phyloP scores from a whole-genome alignment of 768 basidiomycete genomes.

The Piloderma croceum region DNA sequence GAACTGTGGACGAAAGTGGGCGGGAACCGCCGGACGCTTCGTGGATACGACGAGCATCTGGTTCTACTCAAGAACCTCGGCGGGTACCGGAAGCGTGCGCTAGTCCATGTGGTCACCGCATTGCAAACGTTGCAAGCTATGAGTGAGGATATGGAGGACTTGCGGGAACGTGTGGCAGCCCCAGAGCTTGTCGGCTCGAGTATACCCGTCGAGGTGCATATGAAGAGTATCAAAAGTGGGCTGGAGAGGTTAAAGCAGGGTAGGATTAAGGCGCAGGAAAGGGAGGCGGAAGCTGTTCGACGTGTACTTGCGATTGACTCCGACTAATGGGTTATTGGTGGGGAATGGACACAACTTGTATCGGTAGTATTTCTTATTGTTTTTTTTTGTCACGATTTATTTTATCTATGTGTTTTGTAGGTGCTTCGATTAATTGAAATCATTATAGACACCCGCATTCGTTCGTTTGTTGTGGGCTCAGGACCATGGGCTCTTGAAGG shows the following conservation, averaged over 20 bases:
- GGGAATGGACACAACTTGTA: not conserved
- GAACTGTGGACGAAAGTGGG: slow-evolving; percentile 69
- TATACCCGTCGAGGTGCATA: slow-evolving; percentile 68
- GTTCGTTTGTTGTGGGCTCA: too few species aligned
- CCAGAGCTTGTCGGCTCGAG: slow-evolving; percentile 57
- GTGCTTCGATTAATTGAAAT: too few species aligned
- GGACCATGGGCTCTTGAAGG: too few species aligned
- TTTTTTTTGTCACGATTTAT: not conserved
- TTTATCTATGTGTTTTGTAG: not conserved
- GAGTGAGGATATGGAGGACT: slow-evolving; percentile 71
- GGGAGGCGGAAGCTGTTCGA: slow-evolving; percentile 34
- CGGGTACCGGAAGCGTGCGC: slow-evolving; percentile 54
- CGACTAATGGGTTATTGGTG: slow-evolving; percentile 1
- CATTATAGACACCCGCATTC: too few species aligned
- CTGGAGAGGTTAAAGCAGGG: slow-evolving; percentile 58
- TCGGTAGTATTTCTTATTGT: not conserved
- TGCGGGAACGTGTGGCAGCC: slow-evolving; percentile 65
- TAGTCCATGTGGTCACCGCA: slow-evolving; percentile 60
- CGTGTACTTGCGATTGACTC: slow-evolving; percentile 15
- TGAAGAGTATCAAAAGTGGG: slow-evolving; percentile 63
- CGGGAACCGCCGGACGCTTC: slow-evolving; percentile 47
- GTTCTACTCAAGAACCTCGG: slow-evolving; percentile 49
- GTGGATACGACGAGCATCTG: slow-evolving; percentile 47
- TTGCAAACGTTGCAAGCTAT: slow-evolving; percentile 56
- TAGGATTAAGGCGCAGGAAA: slow-evolving; percentile 42